Evolutionary conservation across 2,329 filamentous ascomycete species (phyloP).

Genomic region (Fusarium mexicanum): DNA sequence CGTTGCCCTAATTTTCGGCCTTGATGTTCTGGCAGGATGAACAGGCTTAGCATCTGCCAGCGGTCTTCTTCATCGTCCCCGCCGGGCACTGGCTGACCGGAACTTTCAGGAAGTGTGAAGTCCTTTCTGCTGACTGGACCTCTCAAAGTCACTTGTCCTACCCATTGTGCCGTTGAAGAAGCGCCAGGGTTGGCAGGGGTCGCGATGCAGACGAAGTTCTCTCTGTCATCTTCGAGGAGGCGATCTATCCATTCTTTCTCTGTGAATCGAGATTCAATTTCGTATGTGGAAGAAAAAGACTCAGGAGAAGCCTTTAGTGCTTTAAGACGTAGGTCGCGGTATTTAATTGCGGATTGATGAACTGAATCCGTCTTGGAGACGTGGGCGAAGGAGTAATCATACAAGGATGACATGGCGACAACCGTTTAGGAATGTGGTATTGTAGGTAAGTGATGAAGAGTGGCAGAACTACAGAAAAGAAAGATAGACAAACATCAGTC

Average conservation of each 20-base stretch:
- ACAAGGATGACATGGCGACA: neutral
- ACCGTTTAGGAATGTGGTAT: fast-evolving
- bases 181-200: fast-evolving
- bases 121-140: neutral
- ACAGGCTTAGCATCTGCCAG: neutral
- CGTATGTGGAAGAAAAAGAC: neutral
- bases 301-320: fast-evolving
- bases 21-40: neutral
- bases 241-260: neutral
- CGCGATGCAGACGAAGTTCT: neutral
- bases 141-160: neutral
- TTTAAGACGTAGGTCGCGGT: neutral
- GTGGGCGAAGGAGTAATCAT: neutral
- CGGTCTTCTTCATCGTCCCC: fast-evolving
- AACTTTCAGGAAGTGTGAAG: fast-evolving
- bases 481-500: neutral
- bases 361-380: neutral
- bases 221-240: neutral
- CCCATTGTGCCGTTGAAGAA: fast-evolving
- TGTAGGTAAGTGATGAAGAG: neutral
- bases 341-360: neutral
- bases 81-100: fast-evolving
- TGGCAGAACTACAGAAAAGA: neutral
- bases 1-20: neutral
- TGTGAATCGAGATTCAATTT: neutral